phyloP scores from a whole-genome alignment of 2,329 filamentous ascomycete genomes.

The Tolypocladium endophyticum region DNA sequence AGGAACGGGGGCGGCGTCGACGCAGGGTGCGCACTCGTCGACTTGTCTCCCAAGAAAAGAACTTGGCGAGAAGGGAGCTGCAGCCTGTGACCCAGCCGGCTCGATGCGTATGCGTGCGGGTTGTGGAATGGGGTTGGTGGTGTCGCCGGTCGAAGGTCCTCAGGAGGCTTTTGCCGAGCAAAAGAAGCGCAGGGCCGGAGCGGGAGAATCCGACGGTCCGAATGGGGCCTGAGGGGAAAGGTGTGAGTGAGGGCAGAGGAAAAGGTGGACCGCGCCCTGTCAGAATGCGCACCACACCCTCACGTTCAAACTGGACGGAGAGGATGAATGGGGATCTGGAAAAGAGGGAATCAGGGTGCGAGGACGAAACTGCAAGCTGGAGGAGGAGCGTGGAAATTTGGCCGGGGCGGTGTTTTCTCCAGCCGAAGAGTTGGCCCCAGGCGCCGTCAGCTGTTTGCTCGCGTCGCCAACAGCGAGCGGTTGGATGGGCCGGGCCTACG shows the following conservation, averaged over 20 bases:
- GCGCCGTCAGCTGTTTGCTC: background rate
- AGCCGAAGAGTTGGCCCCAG: background rate
- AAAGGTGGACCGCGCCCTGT: slow-evolving; percentile 7
- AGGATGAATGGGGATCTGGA: slow-evolving; percentile 6
- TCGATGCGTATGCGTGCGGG: slow-evolving; percentile 14
- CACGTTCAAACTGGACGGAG: slow-evolving; percentile 8
- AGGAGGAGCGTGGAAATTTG: slow-evolving; percentile 8
- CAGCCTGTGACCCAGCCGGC: slow-evolving; percentile 27
- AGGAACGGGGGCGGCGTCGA: slow-evolving; percentile 6
- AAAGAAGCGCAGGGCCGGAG: slow-evolving; percentile 11
- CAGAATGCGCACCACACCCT: slow-evolving; percentile 10
- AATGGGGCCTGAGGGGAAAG: slow-evolving; percentile 1
- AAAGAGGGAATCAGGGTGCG: slow-evolving; percentile 2
- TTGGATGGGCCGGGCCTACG: background rate
- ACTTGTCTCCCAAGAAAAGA: slow-evolving; percentile 7
- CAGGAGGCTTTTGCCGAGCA: slow-evolving; percentile 16
- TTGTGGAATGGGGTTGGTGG: slow-evolving; percentile 11
- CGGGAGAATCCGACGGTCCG: slow-evolving; percentile 9
- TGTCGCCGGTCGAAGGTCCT: slow-evolving; percentile 8
- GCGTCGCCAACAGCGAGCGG: background rate
- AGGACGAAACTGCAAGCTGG: slow-evolving; percentile 1
- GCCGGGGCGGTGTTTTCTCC: slow-evolving; percentile 6
- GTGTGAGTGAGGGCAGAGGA: slow-evolving; percentile 5
- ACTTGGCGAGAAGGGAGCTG: slow-evolving; percentile 12
- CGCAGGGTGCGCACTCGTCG: slow-evolving; percentile 5